A percentile compares a stretch with the other conserved stretches of the same genome.
phyloP scores from a whole-genome alignment of 2,329 filamentous ascomycete species.

The Clarireedia homoeocarpa region DNA sequence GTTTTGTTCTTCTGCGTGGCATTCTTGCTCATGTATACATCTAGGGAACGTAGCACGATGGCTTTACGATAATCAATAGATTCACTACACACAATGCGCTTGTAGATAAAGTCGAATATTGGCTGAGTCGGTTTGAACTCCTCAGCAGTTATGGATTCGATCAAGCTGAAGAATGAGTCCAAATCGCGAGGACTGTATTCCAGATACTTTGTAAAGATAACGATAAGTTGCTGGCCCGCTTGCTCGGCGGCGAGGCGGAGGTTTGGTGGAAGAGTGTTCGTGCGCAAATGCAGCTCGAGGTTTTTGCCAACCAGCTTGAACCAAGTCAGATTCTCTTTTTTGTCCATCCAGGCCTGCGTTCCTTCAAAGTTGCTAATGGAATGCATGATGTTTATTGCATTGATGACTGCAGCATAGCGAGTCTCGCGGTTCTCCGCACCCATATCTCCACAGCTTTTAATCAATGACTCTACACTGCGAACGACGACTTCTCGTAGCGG shows the following conservation, averaged over 20 bases:
- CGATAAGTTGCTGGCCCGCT: conserved; percentile 79
- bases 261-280: conserved; percentile 59
- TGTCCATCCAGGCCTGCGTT: conserved; percentile 63
- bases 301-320: conserved; percentile 64
- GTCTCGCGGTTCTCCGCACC: conserved; percentile 62
- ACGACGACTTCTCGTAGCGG: conserved; percentile 68
- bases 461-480: conserved; percentile 63
- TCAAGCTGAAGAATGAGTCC: conserved; percentile 75
- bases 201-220: conserved; percentile 75
- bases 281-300: conserved; percentile 65
- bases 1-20: conserved; percentile 86
- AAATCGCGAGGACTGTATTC: conserved; percentile 66
- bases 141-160: conserved; percentile 76
- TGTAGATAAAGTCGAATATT: conserved; percentile 77
- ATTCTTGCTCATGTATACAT: conserved; percentile 72
- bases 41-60: conserved; percentile 76
- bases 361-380: conserved; percentile 61
- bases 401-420: conserved; percentile 63
- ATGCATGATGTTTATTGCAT: conserved; percentile 78
- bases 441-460: conserved; percentile 57
- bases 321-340: conserved; percentile 52
- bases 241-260: conserved; percentile 83
- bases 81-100: conserved; percentile 72
- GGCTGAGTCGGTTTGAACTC: conserved; percentile 71
- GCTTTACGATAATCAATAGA: conserved; percentile 81